These are phyloP conservation scores for Cryptosporidium canis DNA, from an alignment of 169 alveolate species.

Conservation along the genomic window DNA sequence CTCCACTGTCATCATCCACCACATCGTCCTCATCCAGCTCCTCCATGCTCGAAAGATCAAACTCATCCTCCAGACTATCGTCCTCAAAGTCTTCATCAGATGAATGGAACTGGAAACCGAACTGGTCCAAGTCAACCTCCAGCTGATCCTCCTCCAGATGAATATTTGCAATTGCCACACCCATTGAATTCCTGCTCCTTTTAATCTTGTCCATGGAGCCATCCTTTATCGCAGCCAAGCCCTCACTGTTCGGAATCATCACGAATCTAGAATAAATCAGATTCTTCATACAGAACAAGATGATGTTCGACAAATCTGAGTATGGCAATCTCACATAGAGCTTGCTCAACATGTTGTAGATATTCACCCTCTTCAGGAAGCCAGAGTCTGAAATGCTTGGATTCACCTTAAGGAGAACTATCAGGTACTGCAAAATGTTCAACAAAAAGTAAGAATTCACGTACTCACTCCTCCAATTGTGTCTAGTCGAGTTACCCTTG, in stretches of 20 bases:
- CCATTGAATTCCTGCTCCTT: neutral
- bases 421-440: slow-evolving; percentile 37
- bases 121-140: slow-evolving; percentile 4
- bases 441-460: slow-evolving; percentile 54
- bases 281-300: slow-evolving; percentile 61
- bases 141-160: neutral
- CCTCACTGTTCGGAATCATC: slow-evolving; percentile 26
- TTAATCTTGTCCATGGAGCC: slow-evolving; percentile 12
- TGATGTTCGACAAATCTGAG: slow-evolving; percentile 54
- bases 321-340: slow-evolving; percentile 41
- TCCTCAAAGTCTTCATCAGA: slow-evolving; percentile 53
- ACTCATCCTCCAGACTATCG: slow-evolving; percentile 26
- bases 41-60: slow-evolving; percentile 54
- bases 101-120: slow-evolving; percentile 30
- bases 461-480: slow-evolving; percentile 59
- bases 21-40: slow-evolving; percentile 1
- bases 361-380: neutral
- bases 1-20: neutral
- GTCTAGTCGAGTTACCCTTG: slow-evolving; percentile 3
- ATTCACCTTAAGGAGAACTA: slow-evolving; percentile 15
- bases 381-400: slow-evolving; percentile 7
- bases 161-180: neutral
- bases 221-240: slow-evolving; percentile 3
- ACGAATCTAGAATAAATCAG: slow-evolving; percentile 41
- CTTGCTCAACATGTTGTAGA: slow-evolving; percentile 17